A percentile compares a stretch with the other conserved stretches of the same genome.
Conservation (phyloP, 2,329 filamentous ascomycete genomes). For the Colletotrichum gigasporum region DNA sequence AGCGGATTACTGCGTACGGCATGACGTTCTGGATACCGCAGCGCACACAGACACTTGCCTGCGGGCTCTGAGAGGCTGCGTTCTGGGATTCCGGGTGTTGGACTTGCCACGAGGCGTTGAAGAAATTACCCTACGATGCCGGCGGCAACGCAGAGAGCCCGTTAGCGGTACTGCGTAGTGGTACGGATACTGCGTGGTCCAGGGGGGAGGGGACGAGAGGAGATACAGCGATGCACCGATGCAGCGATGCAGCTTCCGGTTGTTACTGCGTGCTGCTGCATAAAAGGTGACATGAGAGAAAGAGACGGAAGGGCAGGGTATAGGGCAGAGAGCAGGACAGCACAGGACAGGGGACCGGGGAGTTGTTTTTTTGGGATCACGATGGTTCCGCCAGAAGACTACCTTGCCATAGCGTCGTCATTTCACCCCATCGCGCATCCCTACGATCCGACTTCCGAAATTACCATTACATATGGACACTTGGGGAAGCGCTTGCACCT, state of each 20-base stretch:
- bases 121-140: conserved; percentile 12
- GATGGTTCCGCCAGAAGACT: background rate
- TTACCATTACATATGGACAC: too few relatives aligned
- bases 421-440: background rate
- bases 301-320: background rate
- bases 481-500: conserved; percentile 25
- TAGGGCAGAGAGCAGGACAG: background rate
- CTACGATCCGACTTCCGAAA: conserved; percentile 25
- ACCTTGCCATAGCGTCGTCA: conserved; percentile 19
- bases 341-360: conserved; percentile 5
- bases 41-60: background rate
- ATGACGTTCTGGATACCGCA: conserved; percentile 1
- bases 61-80: background rate
- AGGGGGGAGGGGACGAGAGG: too few relatives aligned
- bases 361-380: background rate
- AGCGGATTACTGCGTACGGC: conserved; percentile 4
- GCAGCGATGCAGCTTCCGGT: background rate
- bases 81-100: background rate
- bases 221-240: too few relatives aligned
- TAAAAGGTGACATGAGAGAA: conserved; percentile 3
- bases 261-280: conserved; percentile 5
- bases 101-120: conserved; percentile 18
- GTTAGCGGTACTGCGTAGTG: too few relatives aligned
- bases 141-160: conserved; percentile 21
- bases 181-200: too few relatives aligned